These are phyloP conservation scores for Microdochium nivale DNA, from an alignment of 2,329 filamentous ascomycete species.

Conservation along the genomic window DNA sequence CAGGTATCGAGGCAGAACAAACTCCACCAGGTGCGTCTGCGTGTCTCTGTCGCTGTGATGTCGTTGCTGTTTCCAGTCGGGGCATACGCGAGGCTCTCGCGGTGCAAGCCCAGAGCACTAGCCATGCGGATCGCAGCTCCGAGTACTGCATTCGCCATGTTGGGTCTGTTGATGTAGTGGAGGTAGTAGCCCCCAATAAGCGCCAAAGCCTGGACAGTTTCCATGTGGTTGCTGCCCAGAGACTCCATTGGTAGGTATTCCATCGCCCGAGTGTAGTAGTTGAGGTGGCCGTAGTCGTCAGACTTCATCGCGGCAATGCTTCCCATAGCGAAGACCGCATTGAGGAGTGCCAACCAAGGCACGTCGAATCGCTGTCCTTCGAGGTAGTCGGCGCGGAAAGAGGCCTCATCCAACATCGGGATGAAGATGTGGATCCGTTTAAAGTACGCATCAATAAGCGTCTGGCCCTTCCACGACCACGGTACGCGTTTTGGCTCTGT, in stretches of 20 bases:
- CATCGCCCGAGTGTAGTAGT: conserved; percentile 61
- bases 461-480: conserved; percentile 57
- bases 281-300: conserved; percentile 58
- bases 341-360: conserved; percentile 64
- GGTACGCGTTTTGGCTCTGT: conserved; percentile 42
- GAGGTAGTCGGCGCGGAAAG: conserved; percentile 58
- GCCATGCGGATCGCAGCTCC: conserved; percentile 67
- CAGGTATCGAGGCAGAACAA: conserved; percentile 68
- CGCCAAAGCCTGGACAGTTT: conserved; percentile 62
- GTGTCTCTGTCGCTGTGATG: conserved; percentile 48
- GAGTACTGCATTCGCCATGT: conserved; percentile 66
- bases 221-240: conserved; percentile 62
- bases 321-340: conserved; percentile 70
- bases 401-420: conserved; percentile 64
- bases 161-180: conserved; percentile 69
- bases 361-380: conserved; percentile 55
- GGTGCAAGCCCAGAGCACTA: conserved; percentile 63
- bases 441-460: conserved; percentile 68
- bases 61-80: conserved; percentile 27
- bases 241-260: conserved; percentile 58
- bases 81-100: conserved; percentile 42
- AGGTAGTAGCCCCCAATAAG: conserved; percentile 70
- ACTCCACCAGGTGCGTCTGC: conserved; percentile 66
- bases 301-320: conserved; percentile 59
- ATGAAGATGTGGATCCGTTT: conserved; percentile 63